Percentiles rank a stretch among this genome's conserved stretches.
Evolutionary conservation across 371 early-diverging fungal species (phyloP).

Genomic region (Entomophthora muscae): DNA sequence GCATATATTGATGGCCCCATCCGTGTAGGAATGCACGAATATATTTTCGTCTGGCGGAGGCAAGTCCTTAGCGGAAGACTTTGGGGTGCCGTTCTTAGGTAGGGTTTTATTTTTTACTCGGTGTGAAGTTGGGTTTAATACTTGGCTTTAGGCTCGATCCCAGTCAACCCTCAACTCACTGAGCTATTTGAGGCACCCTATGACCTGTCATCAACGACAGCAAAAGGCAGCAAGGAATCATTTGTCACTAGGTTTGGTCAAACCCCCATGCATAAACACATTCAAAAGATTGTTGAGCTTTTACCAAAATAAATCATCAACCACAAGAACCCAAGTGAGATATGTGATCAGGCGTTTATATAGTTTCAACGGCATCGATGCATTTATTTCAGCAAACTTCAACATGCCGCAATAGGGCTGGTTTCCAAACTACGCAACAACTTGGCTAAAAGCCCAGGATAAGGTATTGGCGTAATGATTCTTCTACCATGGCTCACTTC

Average conservation of each 20-base stretch:
- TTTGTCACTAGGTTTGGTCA: not conserved
- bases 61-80: slow-evolving; percentile 67
- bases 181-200: not conserved
- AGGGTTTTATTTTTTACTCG: not conserved
- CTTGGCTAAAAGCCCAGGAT: too few relatives aligned
- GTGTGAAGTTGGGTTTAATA: not conserved
- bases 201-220: not conserved
- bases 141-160: not conserved
- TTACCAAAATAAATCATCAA: not conserved
- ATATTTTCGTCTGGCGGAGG: slow-evolving; percentile 89
- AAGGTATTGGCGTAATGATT: too few relatives aligned
- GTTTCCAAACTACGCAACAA: too few relatives aligned
- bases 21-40: slow-evolving; percentile 66
- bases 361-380: too few relatives aligned
- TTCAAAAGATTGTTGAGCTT: not conserved
- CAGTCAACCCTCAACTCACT: slow-evolving; percentile 1
- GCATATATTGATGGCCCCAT: not conserved
- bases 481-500: too few relatives aligned
- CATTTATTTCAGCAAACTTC: too few relatives aligned
- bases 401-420: too few relatives aligned
- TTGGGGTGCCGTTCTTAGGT: slow-evolving; percentile 18
- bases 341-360: too few relatives aligned
- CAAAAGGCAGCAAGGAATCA: not conserved
- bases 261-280: not conserved
- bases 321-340: too few relatives aligned